Percentiles rank a stretch among this genome's conserved stretches.
These are phyloP conservation scores for Novymonas esmeraldas DNA, from an alignment of 208 protist genomes.

Conservation along the genomic window DNA sequence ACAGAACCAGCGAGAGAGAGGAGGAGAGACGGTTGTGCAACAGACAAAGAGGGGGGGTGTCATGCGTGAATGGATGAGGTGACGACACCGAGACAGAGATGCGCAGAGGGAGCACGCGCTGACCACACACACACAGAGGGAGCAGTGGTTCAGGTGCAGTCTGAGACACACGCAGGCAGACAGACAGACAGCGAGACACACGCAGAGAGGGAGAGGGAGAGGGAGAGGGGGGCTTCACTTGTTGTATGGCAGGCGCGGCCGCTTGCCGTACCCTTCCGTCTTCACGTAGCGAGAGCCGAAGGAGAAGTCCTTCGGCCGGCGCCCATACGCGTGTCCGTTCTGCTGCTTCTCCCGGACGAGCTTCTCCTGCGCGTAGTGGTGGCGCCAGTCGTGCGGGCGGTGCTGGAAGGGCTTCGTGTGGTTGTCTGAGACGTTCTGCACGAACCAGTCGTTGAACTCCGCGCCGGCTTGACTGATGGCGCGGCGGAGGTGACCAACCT, in stretches of 20 bases:
- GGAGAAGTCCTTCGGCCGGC: conserved; percentile 74
- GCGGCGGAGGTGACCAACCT: conserved; percentile 77
- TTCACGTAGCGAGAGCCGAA: conserved; percentile 87
- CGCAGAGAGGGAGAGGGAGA: no score
- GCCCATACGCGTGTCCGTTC: conserved; percentile 72
- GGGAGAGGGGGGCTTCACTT: no score
- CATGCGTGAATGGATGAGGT: no score
- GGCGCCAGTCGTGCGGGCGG: conserved; percentile 87
- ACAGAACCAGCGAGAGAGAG: no score
- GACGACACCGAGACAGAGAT: no score
- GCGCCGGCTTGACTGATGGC: conserved; percentile 64
- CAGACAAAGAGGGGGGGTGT: no score
- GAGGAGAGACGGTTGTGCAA: no score
- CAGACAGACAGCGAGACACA: neutral
- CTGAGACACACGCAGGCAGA: neutral
- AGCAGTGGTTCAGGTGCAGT: no score
- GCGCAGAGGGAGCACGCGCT: no score
- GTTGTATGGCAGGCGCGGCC: conserved; percentile 87
- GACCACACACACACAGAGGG: no score
- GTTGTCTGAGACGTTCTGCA: conserved; percentile 90
- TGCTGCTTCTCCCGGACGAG: conserved; percentile 81
- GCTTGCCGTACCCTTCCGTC: conserved; percentile 83
- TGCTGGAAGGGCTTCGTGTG: conserved; percentile 92
- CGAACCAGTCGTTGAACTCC: conserved; percentile 92
- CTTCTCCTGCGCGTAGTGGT: conserved; percentile 89